Conservation (phyloP, 1,284 basidiomycete species). For the Melampsora medusae region DNA sequence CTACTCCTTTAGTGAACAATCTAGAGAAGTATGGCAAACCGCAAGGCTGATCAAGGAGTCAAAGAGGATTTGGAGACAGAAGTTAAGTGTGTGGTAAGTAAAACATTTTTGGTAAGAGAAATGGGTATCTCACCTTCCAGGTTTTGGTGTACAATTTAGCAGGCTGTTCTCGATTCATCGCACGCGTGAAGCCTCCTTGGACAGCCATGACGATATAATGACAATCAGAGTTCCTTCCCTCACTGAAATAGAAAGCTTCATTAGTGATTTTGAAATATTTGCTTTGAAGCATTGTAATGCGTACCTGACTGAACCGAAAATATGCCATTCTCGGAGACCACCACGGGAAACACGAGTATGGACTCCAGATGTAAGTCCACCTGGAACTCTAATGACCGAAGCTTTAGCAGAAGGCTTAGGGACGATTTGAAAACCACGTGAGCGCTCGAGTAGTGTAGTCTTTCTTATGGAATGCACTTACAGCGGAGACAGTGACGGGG, state of each 20-base stretch:
- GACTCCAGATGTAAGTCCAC: conserved; percentile 42
- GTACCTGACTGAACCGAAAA: conserved; percentile 45
- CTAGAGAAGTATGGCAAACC: conserved; percentile 74
- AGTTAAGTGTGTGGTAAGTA: neutral
- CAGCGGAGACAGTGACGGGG: conserved; percentile 25
- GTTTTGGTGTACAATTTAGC: conserved; percentile 40
- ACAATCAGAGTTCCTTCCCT: conserved; percentile 35
- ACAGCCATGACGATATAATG: conserved; percentile 44
- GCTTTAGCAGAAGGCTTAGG: conserved; percentile 33
- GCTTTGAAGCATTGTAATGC: neutral
- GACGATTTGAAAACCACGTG: neutral
- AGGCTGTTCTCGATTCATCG: conserved; percentile 35
- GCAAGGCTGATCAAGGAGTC: conserved; percentile 61
- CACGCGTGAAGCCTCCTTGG: conserved; percentile 44
- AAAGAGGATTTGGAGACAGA: neutral
- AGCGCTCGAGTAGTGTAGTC: neutral
- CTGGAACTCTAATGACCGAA: conserved; percentile 38
- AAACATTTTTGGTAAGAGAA: neutral
- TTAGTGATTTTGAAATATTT: neutral
- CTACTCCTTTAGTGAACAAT: conserved; percentile 70
- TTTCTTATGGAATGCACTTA: conserved; percentile 1
- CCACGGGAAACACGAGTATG: conserved; percentile 42
- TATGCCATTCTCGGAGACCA: conserved; percentile 43
- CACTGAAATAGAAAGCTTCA: conserved; percentile 10
- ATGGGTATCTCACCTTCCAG: conserved; percentile 33